Base-by-base conservation (phyloP, 106 monocot genomes). In the Dendrobium officinale region DNA sequence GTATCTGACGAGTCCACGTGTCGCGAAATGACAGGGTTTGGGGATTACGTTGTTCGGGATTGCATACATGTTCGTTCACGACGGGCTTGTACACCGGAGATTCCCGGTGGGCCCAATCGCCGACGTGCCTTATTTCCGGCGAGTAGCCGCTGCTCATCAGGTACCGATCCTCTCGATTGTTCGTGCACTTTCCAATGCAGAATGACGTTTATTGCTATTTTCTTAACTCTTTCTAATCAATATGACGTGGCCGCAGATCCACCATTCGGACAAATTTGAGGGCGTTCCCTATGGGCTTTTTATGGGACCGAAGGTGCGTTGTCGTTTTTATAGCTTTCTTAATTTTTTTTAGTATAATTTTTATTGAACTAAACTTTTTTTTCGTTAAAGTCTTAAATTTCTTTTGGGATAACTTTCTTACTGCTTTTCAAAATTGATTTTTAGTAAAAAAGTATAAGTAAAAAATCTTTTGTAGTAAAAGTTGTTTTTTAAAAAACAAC, bases 21-120 rank as follows among this genome's bases (percentile, higher is more conserved):
- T 51, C 51, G 51, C 10, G 10, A 51, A 0, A 51, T 51, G 10
- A 87, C 81, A 96, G 96, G 96, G 96, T 2, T 83, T 93, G 18
- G 93, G 96, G 83, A 96, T 93, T 82, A 96, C 93, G 29, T 76
- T 96, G 15, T 93, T 92, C 73, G 96, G 96, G 0, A 94, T 96
- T 76, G 92, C 93, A 16, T 90, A 96, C 64, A 92, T 96, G 96
- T 96, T 96, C 86, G 93, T 96, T 19, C 96, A 96, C 77, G 96
- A 96, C 44, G 96, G 96, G 0, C 79, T 96, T 78, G 96, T 96
- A 67, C 96, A 96, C 90, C 88, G 92, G 78, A 77, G 96, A 59
- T 96, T 96, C 81, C 93, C 90, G 2, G 93, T 96, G 9, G 96
- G 96, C 0, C 96, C 96, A 75, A 86, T 96, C 77, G 96, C 91